Evolutionary conservation across 805 yeast species (phyloP), one percentile per base, ranked within the genome.

Genomic region (Hanseniaspora nectarophila): DNA sequence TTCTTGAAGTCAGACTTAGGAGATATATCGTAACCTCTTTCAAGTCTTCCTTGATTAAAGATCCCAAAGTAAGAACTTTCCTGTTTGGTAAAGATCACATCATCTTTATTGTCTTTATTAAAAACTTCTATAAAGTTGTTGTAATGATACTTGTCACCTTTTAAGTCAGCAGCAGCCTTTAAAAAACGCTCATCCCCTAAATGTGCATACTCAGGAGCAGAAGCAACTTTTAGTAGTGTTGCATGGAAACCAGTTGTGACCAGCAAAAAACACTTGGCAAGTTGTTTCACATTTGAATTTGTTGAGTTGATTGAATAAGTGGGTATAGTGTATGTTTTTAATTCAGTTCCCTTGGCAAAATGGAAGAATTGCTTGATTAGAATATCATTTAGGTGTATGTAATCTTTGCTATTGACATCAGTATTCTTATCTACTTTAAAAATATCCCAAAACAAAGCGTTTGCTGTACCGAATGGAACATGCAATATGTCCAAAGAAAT

Each of bases 21-120:
- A 1, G 53, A 49, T 4, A 49, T 49, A n/a, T 49, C 53, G 28
- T 49, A 49, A 2, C 32, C 34, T 42, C 42, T 37, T 28, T 49
- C 53, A 15, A 49, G 31, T 49, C 53, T 40, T 15, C 53, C 53
- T 8, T 44, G 44, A 18, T 20, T n/a, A 31, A 49, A 49, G 4
- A 49, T 29, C 1, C 53, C 53, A 42, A 49, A 49, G 40, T 49
- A 49, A 8, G 53, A 49, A n/a, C 46, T 49, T 42, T 42, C 33
- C 16, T 37, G 35, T 9, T 49, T 33, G 21, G 18, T 23, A 18
- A 39, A 47, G 1, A 47, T 32, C 4, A 33, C 21, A 15, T 45
- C 38, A 3, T 23, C n/a, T 2, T n/a, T 13, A 15, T 28, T 32
- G 2, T 40, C 10, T n/a, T 24, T 16, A 18, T 39, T 49, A 2